phyloP scores from a whole-genome alignment of 2,329 filamentous ascomycete genomes.

The Ambrosiella beaveri region DNA sequence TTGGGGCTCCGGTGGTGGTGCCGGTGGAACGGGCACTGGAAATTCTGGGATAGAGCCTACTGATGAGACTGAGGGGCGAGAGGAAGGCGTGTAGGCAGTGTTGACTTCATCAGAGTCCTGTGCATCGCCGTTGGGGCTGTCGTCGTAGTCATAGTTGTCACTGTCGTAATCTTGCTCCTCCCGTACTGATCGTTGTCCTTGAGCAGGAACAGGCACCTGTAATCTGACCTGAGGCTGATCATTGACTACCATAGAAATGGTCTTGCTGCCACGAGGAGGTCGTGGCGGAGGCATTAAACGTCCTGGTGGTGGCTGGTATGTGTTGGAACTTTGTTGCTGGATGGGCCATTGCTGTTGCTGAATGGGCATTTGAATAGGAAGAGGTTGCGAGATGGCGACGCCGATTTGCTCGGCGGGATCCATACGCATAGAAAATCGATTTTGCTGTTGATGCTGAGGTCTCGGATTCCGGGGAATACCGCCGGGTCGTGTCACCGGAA shows the following conservation, averaged over 20 bases:
- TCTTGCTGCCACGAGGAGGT: slow-evolving; percentile 38
- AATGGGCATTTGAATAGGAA: slow-evolving; percentile 36
- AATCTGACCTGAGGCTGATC: slow-evolving; percentile 29
- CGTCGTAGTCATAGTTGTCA: slow-evolving; percentile 19
- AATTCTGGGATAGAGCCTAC: slow-evolving; percentile 43
- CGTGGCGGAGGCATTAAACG: slow-evolving; percentile 34
- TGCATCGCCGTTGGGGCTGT: slow-evolving; percentile 17
- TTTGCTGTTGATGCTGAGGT: slow-evolving; percentile 10
- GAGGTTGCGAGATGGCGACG: slow-evolving; percentile 35
- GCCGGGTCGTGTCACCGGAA: slow-evolving; percentile 1
- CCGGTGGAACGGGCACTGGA: slow-evolving; percentile 20
- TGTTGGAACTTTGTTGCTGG: slow-evolving; percentile 19
- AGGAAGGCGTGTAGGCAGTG: slow-evolving; percentile 31
- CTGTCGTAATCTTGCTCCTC: slow-evolving; percentile 15
- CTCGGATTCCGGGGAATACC: slow-evolving; percentile 9
- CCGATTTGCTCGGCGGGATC: slow-evolving; percentile 16
- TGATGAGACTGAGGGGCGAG: slow-evolving; percentile 34
- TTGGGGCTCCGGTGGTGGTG: slow-evolving; percentile 2
- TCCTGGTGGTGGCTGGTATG: slow-evolving; percentile 34
- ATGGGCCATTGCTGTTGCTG: slow-evolving; percentile 25
- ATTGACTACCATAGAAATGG: slow-evolving; percentile 31
- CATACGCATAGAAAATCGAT: slow-evolving; percentile 14
- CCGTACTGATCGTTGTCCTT: slow-evolving; percentile 14
- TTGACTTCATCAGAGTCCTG: slow-evolving; percentile 23
- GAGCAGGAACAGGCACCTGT: slow-evolving; percentile 26